Base-by-base conservation (phyloP, 1,284 basidiomycete genomes). In the Cerioporus squamosus region DNA sequence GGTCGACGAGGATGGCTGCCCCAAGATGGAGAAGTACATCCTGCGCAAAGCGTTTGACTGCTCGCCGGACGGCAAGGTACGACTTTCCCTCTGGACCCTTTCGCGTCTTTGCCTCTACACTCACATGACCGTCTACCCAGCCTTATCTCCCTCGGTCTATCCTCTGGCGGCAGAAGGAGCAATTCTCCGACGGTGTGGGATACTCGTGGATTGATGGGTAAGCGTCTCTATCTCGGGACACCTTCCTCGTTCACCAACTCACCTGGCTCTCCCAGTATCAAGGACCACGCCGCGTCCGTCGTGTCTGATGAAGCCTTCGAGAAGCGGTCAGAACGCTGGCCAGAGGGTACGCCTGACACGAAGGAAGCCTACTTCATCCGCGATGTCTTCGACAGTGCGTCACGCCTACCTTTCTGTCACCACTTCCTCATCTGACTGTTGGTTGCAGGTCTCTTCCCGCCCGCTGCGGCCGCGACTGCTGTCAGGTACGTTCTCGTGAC, bases 171-270 rank as follows among this genome's bases (percentile, higher is more conserved):
- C 97, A 99, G 75, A 99, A 99, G 77, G 97, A 99, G 77, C 96
- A 98, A 72, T 99, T 99, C 81, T 97, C 95, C 12, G 97, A 99
- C 73, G 97, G 97, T 60, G 97, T 99, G 57, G 97, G 97, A 26
- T 99, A 99, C 79, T 97, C 94, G 45, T 99, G 97, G 97, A 99
- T 99, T 71, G 97, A 99, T 71, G 95, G 96, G 86, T 91, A 71
- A 48, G 82, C 31, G n/a, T 12, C 26, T 17, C 50, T 31, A n/a
- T 39, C 2, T 36, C 31, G 15, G 23, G 33, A 22, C 31, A 23
- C 38, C 56, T 14, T 29, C 44, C 29, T 38, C 12, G 17, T 44
- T 17, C 40, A 29, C 47, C 26, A 52, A 48, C 36, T 44, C 44
- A 24, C 29, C 29, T 38, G 10, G 8, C 20, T 43, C 42, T 59